A percentile compares a stretch with the other conserved stretches of the same genome.
These are phyloP conservation scores for Globisporangium apiculatum DNA, from an alignment of 352 stramenopile species.

Conservation along the genomic window DNA sequence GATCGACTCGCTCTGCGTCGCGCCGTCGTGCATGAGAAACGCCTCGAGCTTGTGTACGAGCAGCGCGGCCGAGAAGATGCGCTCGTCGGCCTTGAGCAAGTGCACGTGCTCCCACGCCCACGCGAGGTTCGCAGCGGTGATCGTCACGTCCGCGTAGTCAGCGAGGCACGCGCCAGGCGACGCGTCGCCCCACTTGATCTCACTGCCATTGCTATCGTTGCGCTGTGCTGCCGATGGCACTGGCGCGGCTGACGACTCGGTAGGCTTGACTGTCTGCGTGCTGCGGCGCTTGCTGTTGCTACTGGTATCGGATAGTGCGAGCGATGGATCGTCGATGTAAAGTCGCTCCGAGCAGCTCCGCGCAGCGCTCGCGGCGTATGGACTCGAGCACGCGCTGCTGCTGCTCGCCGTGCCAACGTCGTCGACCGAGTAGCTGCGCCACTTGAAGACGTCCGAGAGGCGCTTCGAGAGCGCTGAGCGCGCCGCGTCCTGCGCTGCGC, in stretches of 20 bases:
- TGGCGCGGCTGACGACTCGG: background rate
- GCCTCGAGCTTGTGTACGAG: conserved; percentile 64
- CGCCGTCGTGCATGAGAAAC: conserved; percentile 30
- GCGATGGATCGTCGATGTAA: too few relatives aligned
- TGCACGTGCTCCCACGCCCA: conserved; percentile 75
- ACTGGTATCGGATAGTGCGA: conserved; percentile 6
- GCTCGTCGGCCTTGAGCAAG: conserved; percentile 57
- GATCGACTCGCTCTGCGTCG: conserved; percentile 1
- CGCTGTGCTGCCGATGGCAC: background rate
- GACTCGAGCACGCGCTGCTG: conserved; percentile 17
- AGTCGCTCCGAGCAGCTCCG: conserved; percentile 6
- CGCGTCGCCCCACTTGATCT: conserved; percentile 11
- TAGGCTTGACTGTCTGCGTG: background rate
- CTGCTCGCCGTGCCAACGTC: conserved; percentile 6
- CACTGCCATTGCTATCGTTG: background rate
- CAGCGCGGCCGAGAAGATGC: conserved; percentile 60
- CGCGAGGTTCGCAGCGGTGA: conserved; percentile 42
- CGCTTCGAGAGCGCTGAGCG: conserved; percentile 31
- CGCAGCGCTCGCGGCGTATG: conserved; percentile 13
- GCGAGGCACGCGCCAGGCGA: conserved; percentile 19
- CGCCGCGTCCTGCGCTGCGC: conserved; percentile 5
- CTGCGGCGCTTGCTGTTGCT: background rate
- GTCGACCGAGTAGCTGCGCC: conserved; percentile 25
- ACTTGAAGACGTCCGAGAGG: conserved; percentile 43
- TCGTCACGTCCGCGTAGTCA: conserved; percentile 48